Base-by-base conservation (phyloP, 2,329 filamentous ascomycete species). In the Helminthosporium solani region DNA sequence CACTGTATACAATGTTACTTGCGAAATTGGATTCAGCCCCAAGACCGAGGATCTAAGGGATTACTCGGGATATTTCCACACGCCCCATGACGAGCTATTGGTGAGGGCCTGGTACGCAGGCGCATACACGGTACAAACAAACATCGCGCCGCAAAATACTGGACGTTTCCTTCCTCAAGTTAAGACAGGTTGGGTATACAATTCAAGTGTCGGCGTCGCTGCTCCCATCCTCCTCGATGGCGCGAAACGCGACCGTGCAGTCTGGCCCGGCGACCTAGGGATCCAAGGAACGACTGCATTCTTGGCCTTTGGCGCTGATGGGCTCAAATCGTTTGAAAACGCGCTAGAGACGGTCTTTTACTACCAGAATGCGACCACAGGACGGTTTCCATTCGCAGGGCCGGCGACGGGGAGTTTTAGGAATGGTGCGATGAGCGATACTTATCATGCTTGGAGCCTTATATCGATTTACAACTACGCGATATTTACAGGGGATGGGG, bases 71-170 rank as follows among this genome's bases (percentile, higher is more conserved):
- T 80, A 80, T 49, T 80, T 80, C 42, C 71, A 78, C 51, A 76
- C 73, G 50, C 74, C 70, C 23, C 75, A 77, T 33, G 53, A 59
- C 19, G 71, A 77, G 27, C 57, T 79, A 9, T 70, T 84, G 40
- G 82, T 83, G 57, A 70, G 72, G 6, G 78, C 81, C 38, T 82
- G 79, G 79, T 82, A 82, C 50, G 75, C 73, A 33, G 79, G 70
- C n/a, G 70, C 68, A 12, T 72, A 72, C 46, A 73, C 70, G 1
- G 42, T 70, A 11, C 70, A 73, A 25, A 70, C 68, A 1, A 70
- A 70, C 27, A 58, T 58, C 4, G 66, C 66, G 1, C 68, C 68
- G 0, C 58, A 52, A 15, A 58, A 67, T 33, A 69, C 61, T 43
- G 69, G 66, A 33, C 61, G 63, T 15, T 65, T 52, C 49, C 42